phyloP scores from a whole-genome alignment of 2,329 filamentous ascomycete species.

The Pseudogymnoascus sp. region DNA sequence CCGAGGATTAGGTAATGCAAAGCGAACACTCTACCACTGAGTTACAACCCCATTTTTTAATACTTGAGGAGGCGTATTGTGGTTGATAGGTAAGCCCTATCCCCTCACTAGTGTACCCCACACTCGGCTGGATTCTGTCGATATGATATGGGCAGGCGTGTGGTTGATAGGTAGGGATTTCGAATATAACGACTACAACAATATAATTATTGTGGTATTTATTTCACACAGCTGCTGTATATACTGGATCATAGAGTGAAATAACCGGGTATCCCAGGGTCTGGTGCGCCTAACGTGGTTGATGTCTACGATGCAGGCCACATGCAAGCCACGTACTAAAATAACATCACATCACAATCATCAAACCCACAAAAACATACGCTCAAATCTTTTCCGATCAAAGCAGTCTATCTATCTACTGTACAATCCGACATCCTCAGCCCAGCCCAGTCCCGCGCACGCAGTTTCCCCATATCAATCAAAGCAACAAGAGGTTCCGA shows the following conservation, averaged over 20 bases:
- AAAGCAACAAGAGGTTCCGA: constrained; percentile 1
- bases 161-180: not conserved
- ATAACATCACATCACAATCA: not conserved
- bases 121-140: not conserved
- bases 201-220: too few species aligned
- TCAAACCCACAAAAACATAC: not conserved
- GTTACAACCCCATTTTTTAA: constrained; percentile 10
- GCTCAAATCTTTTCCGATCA: not conserved
- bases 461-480: not conserved
- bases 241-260: too few species aligned
- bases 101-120: not conserved
- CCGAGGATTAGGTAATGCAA: constrained; percentile 10
- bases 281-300: too few species aligned
- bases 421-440: constrained; percentile 8
- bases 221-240: too few species aligned
- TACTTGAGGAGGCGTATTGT: not conserved
- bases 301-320: too few species aligned
- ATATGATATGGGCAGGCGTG: too few species aligned
- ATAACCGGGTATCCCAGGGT: too few species aligned
- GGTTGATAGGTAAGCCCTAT: not conserved
- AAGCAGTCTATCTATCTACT: constrained; percentile 4
- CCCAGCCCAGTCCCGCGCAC: not conserved
- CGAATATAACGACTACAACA: not conserved
- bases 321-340: too few species aligned
- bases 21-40: constrained; percentile 12